phyloP scores from a whole-genome alignment of 176 grass and related monocot species.

The Thalia dealbata region DNA sequence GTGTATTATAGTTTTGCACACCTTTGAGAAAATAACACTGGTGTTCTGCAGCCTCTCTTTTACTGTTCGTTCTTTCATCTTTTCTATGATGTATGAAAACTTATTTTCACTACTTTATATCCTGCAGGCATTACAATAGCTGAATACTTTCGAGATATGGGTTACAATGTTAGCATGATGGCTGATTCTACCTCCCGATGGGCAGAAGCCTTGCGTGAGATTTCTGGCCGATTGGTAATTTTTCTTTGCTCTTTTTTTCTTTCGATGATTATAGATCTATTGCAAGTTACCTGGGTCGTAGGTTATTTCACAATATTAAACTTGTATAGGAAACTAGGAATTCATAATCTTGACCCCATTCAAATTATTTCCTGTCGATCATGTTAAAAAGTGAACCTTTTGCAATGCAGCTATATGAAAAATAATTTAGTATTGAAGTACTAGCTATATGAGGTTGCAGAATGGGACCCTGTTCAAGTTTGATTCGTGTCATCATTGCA shows the following conservation, averaged over 20 bases:
- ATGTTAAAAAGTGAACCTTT: background rate
- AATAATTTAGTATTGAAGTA: background rate
- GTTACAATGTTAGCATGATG: constrained; percentile 98
- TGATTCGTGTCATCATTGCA: background rate
- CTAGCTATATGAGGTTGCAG: background rate
- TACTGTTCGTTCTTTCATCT: background rate
- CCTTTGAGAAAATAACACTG: too few species aligned
- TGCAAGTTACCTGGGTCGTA: background rate
- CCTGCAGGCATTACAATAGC: constrained; percentile 64
- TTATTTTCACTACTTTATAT: too few species aligned
- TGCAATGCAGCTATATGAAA: background rate
- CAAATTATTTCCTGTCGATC: background rate
- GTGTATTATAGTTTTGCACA: too few species aligned
- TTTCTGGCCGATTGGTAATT: constrained; percentile 52
- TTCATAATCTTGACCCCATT: background rate
- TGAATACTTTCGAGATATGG: constrained; percentile 96
- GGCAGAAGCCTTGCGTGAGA: constrained; percentile 55
- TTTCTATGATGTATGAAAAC: background rate
- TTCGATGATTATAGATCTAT: background rate
- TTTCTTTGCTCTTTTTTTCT: constrained; percentile 3
- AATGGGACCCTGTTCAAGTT: background rate
- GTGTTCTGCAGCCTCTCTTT: background rate
- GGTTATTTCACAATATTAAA: background rate
- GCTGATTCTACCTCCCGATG: constrained; percentile 90
- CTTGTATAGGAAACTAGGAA: too few species aligned